Conservation (phyloP, 768 basidiomycete species). For the Suillus hirtellus region DNA sequence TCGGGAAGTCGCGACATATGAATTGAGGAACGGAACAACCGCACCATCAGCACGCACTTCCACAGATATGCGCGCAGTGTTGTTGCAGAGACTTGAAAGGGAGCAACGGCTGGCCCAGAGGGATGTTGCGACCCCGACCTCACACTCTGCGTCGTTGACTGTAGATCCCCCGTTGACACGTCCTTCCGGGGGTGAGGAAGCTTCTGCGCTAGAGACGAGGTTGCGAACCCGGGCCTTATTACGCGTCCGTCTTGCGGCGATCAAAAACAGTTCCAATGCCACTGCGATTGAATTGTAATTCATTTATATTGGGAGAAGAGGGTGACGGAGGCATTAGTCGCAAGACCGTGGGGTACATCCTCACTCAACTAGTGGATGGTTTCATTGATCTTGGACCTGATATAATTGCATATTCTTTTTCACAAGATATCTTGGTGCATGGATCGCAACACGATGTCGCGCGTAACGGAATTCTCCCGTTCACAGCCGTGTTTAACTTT, state of each 20-base stretch:
- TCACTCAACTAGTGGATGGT: neutral
- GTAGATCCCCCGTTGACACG: constrained; percentile 4
- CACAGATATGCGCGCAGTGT: constrained; percentile 33
- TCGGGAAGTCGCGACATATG: constrained; percentile 7
- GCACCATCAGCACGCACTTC: neutral
- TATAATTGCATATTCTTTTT: neutral
- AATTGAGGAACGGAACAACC: neutral
- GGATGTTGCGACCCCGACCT: constrained; percentile 6
- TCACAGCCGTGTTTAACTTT: neutral
- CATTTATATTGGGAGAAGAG: neutral
- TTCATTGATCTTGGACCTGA: neutral
- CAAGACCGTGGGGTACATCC: constrained; percentile 1
- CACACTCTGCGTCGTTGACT: constrained; percentile 7
- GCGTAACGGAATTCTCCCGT: neutral
- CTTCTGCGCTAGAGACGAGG: constrained; percentile 41
- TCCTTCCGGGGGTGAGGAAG: constrained; percentile 19
- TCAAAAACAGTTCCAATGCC: constrained; percentile 29
- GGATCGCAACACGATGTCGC: neutral
- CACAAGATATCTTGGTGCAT: neutral
- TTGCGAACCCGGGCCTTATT: constrained; percentile 51
- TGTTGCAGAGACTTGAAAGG: constrained; percentile 44
- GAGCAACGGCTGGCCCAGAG: constrained; percentile 39
- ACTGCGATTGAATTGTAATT: constrained; percentile 5
- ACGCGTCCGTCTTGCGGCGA: constrained; percentile 48
- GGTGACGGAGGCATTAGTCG: constrained; percentile 10